These are phyloP conservation scores for Cyberlindnera bimundalis DNA, from an alignment of 805 yeast genomes.

Conservation along the genomic window DNA sequence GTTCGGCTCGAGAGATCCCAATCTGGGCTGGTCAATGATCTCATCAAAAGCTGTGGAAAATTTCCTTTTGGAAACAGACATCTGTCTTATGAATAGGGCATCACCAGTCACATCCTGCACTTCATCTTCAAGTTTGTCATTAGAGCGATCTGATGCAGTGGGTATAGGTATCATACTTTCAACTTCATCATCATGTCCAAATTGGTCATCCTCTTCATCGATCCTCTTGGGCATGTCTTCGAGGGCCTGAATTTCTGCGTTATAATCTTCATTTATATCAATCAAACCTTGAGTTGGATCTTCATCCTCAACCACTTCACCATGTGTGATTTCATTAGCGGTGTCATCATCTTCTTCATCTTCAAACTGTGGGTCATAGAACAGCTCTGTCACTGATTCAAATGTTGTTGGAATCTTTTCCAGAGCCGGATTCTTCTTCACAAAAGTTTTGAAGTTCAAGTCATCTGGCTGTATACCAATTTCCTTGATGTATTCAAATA, in stretches of 20 bases:
- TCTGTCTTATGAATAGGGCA: conserved; percentile 6
- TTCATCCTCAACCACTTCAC: conserved; percentile 10
- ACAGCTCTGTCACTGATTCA: conserved; percentile 29
- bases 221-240: conserved; percentile 2
- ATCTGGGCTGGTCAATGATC: not conserved
- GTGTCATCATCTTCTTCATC: conserved; percentile 8
- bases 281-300: conserved; percentile 1
- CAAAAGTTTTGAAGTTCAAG: conserved; percentile 20
- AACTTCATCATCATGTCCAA: not conserved
- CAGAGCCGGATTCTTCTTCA: conserved; percentile 24
- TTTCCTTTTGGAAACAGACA: conserved; percentile 9
- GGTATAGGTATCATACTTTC: not conserved
- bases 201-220: not conserved
- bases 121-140: too few species aligned
- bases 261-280: conserved; percentile 1
- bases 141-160: too few species aligned
- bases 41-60: conserved; percentile 9
- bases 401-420: conserved; percentile 31
- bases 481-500: conserved; percentile 31
- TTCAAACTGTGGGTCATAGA: conserved; percentile 27
- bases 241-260: conserved; percentile 8
- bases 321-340: conserved; percentile 5
- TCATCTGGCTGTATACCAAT: conserved; percentile 8
- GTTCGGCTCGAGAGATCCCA: not conserved
- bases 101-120: conserved; percentile 10